Conservation (phyloP, 345 rosid genomes). For the Gossypium anomalum region DNA sequence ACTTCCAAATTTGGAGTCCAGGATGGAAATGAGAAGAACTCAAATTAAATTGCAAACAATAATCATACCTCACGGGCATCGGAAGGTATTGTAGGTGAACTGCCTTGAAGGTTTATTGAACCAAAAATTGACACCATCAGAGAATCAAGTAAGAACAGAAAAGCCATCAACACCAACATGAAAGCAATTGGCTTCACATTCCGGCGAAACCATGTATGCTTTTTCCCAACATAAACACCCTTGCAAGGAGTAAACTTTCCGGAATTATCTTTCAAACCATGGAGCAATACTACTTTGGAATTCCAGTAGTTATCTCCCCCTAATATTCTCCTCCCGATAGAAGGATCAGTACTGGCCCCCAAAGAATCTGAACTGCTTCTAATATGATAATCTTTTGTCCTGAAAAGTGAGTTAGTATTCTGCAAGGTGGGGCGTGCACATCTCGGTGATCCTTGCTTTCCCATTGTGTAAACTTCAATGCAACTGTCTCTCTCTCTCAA, state of each 20-base stretch:
- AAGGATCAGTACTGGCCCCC: slow-evolving; percentile 40
- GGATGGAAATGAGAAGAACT: background rate
- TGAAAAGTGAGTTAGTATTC: too few relatives aligned
- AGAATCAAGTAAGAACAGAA: slow-evolving; percentile 62
- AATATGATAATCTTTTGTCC: slow-evolving; percentile 35
- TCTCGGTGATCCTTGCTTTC: slow-evolving; percentile 44
- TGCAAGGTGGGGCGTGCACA: slow-evolving; percentile 5
- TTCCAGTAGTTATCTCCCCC: slow-evolving; percentile 46
- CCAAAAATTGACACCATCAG: slow-evolving; percentile 56
- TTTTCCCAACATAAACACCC: slow-evolving; percentile 47
- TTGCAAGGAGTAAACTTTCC: slow-evolving; percentile 41
- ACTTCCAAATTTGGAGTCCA: too few relatives aligned
- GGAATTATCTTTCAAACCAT: slow-evolving; percentile 48
- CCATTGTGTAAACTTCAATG: slow-evolving; percentile 27
- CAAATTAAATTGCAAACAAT: background rate
- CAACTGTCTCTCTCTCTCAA: slow-evolving; percentile 11
- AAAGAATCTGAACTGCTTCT: slow-evolving; percentile 32
- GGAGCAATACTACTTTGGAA: slow-evolving; percentile 29
- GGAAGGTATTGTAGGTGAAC: slow-evolving; percentile 33
- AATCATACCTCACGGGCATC: slow-evolving; percentile 45
- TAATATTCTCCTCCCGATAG: slow-evolving; percentile 46
- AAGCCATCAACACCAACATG: slow-evolving; percentile 40
- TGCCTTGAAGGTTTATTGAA: slow-evolving; percentile 35
- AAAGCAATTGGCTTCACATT: slow-evolving; percentile 42
- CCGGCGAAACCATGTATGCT: slow-evolving; percentile 47